Evolutionary conservation across 192 early-diverging fungal species (phyloP).

Genomic region (Oehlia diaphana): DNA sequence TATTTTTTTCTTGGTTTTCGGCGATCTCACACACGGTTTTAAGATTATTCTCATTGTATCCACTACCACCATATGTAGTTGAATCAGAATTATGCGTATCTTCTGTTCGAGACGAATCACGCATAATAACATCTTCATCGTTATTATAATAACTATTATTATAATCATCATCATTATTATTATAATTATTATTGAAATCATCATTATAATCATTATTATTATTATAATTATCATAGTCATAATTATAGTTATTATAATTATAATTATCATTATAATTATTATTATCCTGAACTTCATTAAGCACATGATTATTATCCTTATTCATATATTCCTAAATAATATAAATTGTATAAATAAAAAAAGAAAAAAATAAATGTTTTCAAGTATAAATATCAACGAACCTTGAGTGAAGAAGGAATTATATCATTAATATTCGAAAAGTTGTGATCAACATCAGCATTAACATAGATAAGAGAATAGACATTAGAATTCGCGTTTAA

Average conservation of each 20-base stretch:
- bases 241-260: neutral
- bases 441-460: neutral
- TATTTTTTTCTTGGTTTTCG: neutral
- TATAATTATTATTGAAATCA: neutral
- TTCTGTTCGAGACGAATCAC: neutral
- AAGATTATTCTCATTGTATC: neutral
- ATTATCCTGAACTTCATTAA: neutral
- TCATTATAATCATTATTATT: neutral
- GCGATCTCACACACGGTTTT: neutral
- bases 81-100: neutral
- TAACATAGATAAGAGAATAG: constrained; percentile 14
- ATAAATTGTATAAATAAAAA: neutral
- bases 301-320: constrained; percentile 6
- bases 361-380: neutral
- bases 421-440: neutral
- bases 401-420: constrained; percentile 8
- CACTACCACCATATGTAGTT: neutral
- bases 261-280: neutral
- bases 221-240: neutral
- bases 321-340: neutral
- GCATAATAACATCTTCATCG: neutral
- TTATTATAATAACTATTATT: neutral
- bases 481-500: neutral
- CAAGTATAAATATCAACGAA: neutral
- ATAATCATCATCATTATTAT: neutral